phyloP scores from a whole-genome alignment of 1,284 basidiomycete species.

The Melanopsichium pennsylvanicum region DNA sequence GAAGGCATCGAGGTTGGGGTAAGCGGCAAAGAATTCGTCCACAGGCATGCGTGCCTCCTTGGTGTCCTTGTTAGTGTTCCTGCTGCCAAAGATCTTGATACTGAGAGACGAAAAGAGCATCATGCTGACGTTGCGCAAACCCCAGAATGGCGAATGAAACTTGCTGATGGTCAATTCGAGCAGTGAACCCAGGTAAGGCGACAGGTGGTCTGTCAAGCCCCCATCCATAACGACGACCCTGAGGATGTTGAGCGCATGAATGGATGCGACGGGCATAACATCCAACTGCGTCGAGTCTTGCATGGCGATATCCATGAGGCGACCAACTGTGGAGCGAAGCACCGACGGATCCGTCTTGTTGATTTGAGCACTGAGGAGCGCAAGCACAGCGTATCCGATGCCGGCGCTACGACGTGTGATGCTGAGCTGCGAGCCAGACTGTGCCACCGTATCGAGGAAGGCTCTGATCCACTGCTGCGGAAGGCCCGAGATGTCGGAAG shows the following conservation, averaged over 20 bases:
- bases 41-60: constrained; percentile 38
- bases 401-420: constrained; percentile 66
- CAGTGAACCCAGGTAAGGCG: constrained; percentile 52
- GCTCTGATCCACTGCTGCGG: constrained; percentile 62
- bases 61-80: constrained; percentile 46
- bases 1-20: constrained; percentile 37
- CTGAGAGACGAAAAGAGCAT: constrained; percentile 65
- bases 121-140: constrained; percentile 66
- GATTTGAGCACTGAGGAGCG: constrained; percentile 58
- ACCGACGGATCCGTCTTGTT: constrained; percentile 30
- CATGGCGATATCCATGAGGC: constrained; percentile 37
- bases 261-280: constrained; percentile 37
- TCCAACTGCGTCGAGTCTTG: constrained; percentile 18
- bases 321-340: constrained; percentile 27
- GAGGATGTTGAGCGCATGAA: constrained; percentile 66
- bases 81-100: constrained; percentile 57
- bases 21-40: constrained; percentile 48
- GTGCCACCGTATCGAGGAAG: constrained; percentile 47
- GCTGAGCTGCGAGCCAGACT: constrained; percentile 51
- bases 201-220: constrained; percentile 43
- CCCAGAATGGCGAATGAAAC: constrained; percentile 65
- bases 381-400: constrained; percentile 65
- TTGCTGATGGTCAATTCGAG: constrained; percentile 62
- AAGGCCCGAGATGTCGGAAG: constrained; percentile 41
- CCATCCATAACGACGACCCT: constrained; percentile 61